A percentile compares a stretch with the other conserved stretches of the same genome.
phyloP scores from a whole-genome alignment of 768 basidiomycete genomes.

The Mycena leptocephala region DNA sequence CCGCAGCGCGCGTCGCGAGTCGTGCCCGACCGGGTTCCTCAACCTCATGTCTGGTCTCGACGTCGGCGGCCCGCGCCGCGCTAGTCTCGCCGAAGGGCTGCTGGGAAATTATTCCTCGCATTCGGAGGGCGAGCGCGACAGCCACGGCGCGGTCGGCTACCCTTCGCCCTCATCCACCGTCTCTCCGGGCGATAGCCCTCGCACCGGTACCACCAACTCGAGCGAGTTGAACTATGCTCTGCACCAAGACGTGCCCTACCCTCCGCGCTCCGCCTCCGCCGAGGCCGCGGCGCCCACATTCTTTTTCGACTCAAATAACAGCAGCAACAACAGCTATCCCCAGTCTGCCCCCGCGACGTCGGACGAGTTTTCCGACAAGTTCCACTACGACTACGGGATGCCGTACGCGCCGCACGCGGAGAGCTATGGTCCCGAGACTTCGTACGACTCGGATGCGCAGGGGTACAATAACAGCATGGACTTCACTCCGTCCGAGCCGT shows the following conservation, averaged over 20 bases:
- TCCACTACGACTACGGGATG: constrained; percentile 31
- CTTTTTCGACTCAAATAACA: constrained; percentile 27
- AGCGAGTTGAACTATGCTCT: constrained; percentile 35
- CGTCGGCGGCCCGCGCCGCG: constrained; percentile 49
- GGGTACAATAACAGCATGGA: constrained; percentile 18
- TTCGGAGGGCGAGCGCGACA: background rate
- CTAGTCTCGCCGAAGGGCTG: constrained; percentile 36
- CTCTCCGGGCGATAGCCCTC: constrained; percentile 32
- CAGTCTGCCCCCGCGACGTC: constrained; percentile 28
- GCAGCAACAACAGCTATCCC: constrained; percentile 16
- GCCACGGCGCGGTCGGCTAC: constrained; percentile 12
- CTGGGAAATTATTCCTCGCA: constrained; percentile 21
- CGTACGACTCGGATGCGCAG: background rate
- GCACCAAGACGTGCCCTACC: background rate
- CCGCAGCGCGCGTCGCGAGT: constrained; percentile 52
- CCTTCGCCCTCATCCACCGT: constrained; percentile 33
- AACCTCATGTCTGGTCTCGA: constrained; percentile 62
- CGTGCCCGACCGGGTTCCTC: constrained; percentile 60
- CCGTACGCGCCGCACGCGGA: constrained; percentile 7
- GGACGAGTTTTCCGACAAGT: constrained; percentile 21
- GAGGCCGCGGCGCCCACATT: constrained; percentile 22
- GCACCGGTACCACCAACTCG: background rate
- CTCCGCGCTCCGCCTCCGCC: too few species aligned
- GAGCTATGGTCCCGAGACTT: background rate
- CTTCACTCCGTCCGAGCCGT: constrained; percentile 17